Evolutionary conservation across 164 flowering plant species (phyloP).

Genomic region (Vitis vinifera): DNA sequence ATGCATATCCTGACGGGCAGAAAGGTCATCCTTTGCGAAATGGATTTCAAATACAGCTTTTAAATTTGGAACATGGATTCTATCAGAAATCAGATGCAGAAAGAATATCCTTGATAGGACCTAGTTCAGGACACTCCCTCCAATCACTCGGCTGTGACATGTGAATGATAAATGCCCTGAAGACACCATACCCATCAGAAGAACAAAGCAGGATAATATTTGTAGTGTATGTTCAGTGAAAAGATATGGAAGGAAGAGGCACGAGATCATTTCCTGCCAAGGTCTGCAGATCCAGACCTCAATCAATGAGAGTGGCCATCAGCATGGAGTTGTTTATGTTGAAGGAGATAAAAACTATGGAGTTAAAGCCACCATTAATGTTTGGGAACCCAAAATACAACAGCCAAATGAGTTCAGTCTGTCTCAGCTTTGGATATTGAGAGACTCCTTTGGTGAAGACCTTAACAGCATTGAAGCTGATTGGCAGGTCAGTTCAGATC

Average conservation of each 20-base stretch:
- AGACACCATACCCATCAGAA: slow-evolving; percentile 83
- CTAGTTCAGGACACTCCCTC: too few relatives aligned
- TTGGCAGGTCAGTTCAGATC: slow-evolving; percentile 98
- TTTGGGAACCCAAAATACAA: slow-evolving; percentile 92
- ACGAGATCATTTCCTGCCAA: slow-evolving; percentile 58
- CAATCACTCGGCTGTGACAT: slow-evolving; percentile 8
- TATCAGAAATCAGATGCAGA: slow-evolving; percentile 8
- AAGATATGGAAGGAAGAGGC: slow-evolving; percentile 87
- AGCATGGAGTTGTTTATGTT: slow-evolving; percentile 98
- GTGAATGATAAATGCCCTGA: slow-evolving; percentile 7
- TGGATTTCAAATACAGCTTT: slow-evolving; percentile 23
- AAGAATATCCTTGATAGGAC: neutral
- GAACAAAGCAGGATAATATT: slow-evolving; percentile 78
- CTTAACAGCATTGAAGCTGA: slow-evolving; percentile 97
- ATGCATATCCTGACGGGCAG: slow-evolving; percentile 16
- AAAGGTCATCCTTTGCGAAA: slow-evolving; percentile 9
- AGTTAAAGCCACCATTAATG: slow-evolving; percentile 95
- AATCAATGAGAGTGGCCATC: slow-evolving; percentile 71
- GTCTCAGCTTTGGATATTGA: slow-evolving; percentile 92
- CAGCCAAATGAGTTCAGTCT: slow-evolving; percentile 93
- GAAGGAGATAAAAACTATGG: slow-evolving; percentile 94
- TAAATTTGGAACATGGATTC: slow-evolving; percentile 21
- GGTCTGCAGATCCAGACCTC: slow-evolving; percentile 85
- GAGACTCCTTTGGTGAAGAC: slow-evolving; percentile 95
- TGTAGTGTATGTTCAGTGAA: slow-evolving; percentile 90